Evolutionary conservation across 1,139 yeast genomes (phyloP).

Genomic region (Meyerozyma smithsonii): DNA sequence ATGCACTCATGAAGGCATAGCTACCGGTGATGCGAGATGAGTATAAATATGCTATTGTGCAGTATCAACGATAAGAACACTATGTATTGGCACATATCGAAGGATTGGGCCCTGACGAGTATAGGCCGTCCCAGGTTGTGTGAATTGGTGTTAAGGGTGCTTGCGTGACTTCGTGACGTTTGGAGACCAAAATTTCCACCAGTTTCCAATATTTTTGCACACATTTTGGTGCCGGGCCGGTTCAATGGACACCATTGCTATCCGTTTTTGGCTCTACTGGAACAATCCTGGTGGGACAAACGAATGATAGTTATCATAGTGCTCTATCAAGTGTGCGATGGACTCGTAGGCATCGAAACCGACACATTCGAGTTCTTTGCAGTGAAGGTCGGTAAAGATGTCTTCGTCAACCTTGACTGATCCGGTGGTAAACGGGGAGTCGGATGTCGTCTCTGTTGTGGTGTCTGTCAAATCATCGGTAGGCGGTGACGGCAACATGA

Average conservation of each 20-base stretch:
- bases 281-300: constrained; percentile 3
- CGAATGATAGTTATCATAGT: constrained; percentile 6
- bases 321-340: constrained; percentile 5
- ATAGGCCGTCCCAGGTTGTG: too few relatives aligned
- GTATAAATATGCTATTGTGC: not conserved
- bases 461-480: not conserved
- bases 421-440: not conserved
- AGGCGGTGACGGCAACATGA: not conserved
- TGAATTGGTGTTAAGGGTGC: too few relatives aligned
- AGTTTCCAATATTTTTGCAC: too few relatives aligned
- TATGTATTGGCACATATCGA: too few relatives aligned
- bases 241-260: not conserved
- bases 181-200: too few relatives aligned
- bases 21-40: not conserved
- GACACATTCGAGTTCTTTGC: constrained; percentile 4
- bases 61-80: too few relatives aligned
- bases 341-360: constrained; percentile 4
- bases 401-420: not conserved
- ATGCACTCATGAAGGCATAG: constrained; percentile 39
- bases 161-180: too few relatives aligned
- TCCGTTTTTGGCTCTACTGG: not conserved
- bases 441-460: not conserved
- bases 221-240: too few relatives aligned
- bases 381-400: constrained; percentile 1
- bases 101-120: too few relatives aligned